Evolutionary conservation across 2,329 filamentous ascomycete genomes (phyloP), one percentile per base, ranked within the genome.

Genomic region (Meredithiella fracta): DNA sequence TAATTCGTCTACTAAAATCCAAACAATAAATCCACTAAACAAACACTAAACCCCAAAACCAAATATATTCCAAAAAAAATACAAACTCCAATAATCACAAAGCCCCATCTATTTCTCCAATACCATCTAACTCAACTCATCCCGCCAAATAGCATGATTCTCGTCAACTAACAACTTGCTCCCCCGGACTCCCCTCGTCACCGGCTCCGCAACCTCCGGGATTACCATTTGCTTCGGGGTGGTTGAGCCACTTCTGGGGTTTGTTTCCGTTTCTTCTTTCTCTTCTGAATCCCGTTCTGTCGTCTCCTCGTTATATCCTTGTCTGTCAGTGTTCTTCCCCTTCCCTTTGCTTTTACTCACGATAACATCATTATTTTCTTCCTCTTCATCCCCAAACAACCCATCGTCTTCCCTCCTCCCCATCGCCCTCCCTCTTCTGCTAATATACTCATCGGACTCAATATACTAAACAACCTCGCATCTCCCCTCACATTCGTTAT

Each of bases 381-480:
- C 47, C 47, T 26, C 26, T 15, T 29, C 22, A 15, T 17, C 25
- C 23, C 17, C 22, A 29, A 51, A 11, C 29, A n/a, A n/a, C n/a
- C n/a, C n/a, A n/a, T n/a, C 37, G 37, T 22, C 40, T 3, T n/a
- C 20, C 11, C 40, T n/a, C 40, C 15, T 8, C 20, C 40, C 14
- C 40, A 44, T 8, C n/a, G 15, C 40, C 40, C 40, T 44, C 40
- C 40, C 40, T 44, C 40, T n/a, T 44, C 40, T n/a, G 40, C 40
- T n/a, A 44, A 44, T 22, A 44, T 17, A 22, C 40, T 22, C 40
- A 44, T 44, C 40, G 40, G 40, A n/a, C 15, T 22, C 40, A 83
- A 66, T 61, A 83, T 82, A 62, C 77, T 80, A 66, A 83, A 83
- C 61, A 83, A 70, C 67, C 78, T 80, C 15, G 64, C 63, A 56